Conservation (phyloP, 192 early-diverging fungal species). For the Obelidium mucronatum region DNA sequence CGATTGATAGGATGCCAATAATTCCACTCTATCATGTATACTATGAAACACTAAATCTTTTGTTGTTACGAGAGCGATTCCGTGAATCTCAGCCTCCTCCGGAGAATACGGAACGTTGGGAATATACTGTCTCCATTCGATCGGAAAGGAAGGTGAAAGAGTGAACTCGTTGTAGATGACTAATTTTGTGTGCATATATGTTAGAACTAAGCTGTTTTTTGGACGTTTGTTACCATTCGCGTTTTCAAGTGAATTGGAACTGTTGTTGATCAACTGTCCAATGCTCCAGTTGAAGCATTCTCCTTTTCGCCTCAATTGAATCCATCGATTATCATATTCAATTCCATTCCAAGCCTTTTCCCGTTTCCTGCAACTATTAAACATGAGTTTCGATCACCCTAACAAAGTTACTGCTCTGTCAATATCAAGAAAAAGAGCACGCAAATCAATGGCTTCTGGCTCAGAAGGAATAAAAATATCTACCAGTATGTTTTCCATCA, state of each 20-base stretch:
- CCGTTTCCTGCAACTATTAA: slow-evolving; percentile 24
- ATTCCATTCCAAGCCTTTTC: slow-evolving; percentile 22
- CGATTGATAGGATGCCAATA: slow-evolving; percentile 26
- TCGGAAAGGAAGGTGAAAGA: background rate
- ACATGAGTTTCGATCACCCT: slow-evolving; percentile 29
- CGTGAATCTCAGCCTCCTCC: slow-evolving; percentile 14
- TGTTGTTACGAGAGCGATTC: slow-evolving; percentile 33
- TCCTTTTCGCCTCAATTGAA: slow-evolving; percentile 2
- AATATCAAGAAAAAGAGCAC: too few species aligned
- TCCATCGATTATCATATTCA: slow-evolving; percentile 25
- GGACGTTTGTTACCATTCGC: background rate
- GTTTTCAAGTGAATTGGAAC: background rate
- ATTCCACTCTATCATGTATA: background rate
- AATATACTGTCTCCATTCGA: slow-evolving; percentile 20
- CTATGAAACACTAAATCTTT: background rate
- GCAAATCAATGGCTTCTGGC: too few species aligned
- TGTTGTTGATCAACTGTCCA: slow-evolving; percentile 37
- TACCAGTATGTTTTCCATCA: slow-evolving; percentile 30
- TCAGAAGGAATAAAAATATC: too few species aligned
- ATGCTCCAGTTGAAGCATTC: slow-evolving; percentile 13
- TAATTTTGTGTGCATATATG: slow-evolving; percentile 4
- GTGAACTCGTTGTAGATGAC: slow-evolving; percentile 39
- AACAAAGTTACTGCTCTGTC: too few species aligned
- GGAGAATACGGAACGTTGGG: slow-evolving; percentile 33
- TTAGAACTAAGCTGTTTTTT: background rate